Percentiles rank a stretch among this genome's conserved stretches.
phyloP scores from a whole-genome alignment of 1,139 yeast species.

The Geotrichum citri-aurantii region DNA sequence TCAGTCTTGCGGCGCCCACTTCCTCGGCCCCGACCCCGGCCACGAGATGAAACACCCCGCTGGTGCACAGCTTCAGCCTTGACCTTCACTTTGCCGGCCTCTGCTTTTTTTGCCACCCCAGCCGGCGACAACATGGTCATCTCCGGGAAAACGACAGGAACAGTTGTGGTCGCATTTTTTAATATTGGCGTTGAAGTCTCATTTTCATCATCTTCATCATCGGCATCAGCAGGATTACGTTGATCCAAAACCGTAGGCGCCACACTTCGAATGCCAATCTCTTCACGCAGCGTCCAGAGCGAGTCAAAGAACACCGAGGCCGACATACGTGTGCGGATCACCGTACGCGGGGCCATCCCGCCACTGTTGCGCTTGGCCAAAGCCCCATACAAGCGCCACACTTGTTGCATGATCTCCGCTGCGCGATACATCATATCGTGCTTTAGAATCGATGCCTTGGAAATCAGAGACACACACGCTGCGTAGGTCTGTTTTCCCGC shows the following conservation, averaged over 20 bases:
- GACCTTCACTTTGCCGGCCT: neutral
- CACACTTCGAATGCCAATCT: slow-evolving; percentile 53
- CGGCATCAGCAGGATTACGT: slow-evolving; percentile 24
- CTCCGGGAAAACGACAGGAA: neutral
- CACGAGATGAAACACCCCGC: neutral
- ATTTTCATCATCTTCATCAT: slow-evolving; percentile 19
- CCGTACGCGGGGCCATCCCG: slow-evolving; percentile 34
- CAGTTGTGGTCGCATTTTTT: neutral
- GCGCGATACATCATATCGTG: slow-evolving; percentile 92
- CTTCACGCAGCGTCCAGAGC: slow-evolving; percentile 73
- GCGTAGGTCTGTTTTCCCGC: slow-evolving; percentile 70
- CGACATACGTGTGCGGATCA: slow-evolving; percentile 76
- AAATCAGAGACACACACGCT: slow-evolving; percentile 62
- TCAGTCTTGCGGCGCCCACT: neutral
- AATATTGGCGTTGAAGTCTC: neutral
- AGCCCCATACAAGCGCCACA: slow-evolving; percentile 79
- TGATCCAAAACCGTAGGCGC: slow-evolving; percentile 36
- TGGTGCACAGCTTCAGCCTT: neutral
- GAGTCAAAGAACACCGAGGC: slow-evolving; percentile 92
- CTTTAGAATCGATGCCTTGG: slow-evolving; percentile 75
- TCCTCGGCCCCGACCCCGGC: neutral
- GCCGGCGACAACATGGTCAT: neutral
- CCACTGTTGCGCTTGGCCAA: slow-evolving; percentile 42
- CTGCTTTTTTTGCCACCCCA: neutral
- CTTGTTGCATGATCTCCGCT: slow-evolving; percentile 86